Evolutionary conservation across 805 yeast species (phyloP).

Genomic region (Diddensiella transvaalensis): DNA sequence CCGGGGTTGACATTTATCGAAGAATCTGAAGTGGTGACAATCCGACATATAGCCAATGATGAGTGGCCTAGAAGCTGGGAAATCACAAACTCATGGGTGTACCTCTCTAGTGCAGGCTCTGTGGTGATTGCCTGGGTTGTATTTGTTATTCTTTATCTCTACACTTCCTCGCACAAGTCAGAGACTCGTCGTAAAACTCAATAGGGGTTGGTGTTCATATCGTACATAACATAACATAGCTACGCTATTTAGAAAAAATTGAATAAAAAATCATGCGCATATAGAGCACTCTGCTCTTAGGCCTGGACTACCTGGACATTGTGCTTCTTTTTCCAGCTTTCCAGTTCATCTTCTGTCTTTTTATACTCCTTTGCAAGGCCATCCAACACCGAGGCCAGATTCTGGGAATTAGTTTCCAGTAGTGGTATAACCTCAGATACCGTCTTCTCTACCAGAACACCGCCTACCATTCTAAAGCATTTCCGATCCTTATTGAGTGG

Average conservation of each 20-base stretch:
- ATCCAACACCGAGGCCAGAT: slow-evolving; percentile 41
- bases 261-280: background rate
- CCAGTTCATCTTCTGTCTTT: slow-evolving; percentile 41
- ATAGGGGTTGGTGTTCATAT: background rate
- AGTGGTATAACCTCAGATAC: slow-evolving; percentile 73
- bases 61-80: slow-evolving; percentile 93
- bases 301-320: slow-evolving; percentile 45
- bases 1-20: slow-evolving; percentile 67
- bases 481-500: slow-evolving; percentile 57
- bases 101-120: slow-evolving; percentile 62
- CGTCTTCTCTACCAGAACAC: slow-evolving; percentile 78
- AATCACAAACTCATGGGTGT: slow-evolving; percentile 90
- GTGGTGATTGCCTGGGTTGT: slow-evolving; percentile 75
- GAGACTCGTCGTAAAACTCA: background rate
- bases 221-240: background rate
- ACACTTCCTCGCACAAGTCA: slow-evolving; percentile 26
- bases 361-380: slow-evolving; percentile 40
- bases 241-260: background rate
- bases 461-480: slow-evolving; percentile 92
- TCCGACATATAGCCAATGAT: slow-evolving; percentile 92
- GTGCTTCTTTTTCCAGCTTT: slow-evolving; percentile 48
- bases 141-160: slow-evolving; percentile 65
- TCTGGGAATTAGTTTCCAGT: slow-evolving; percentile 52
- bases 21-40: slow-evolving; percentile 68
- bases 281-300: slow-evolving; percentile 2